Conservation (phyloP, 2,329 filamentous ascomycete genomes). For the Pezicula radicicola region DNA sequence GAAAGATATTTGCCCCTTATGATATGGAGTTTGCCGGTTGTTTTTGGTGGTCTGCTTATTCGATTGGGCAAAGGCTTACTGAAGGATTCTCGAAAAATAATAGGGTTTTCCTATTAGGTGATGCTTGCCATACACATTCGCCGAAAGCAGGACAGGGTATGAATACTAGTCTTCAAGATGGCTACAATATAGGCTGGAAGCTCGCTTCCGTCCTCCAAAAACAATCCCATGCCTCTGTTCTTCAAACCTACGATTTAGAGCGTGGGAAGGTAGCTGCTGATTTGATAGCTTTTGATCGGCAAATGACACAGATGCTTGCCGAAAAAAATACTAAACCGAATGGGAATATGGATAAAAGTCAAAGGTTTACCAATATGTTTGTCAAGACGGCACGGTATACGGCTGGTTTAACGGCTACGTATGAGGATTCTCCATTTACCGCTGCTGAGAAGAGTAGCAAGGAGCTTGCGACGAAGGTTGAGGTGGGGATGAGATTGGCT, state of each 20-base stretch:
- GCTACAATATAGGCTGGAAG: conserved; percentile 62
- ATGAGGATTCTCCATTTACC: conserved; percentile 48
- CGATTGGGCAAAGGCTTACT: conserved; percentile 57
- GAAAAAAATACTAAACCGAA: conserved; percentile 26
- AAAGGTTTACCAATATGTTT: conserved; percentile 55
- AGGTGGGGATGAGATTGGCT: conserved; percentile 53
- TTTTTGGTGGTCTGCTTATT: conserved; percentile 56
- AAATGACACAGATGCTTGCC: conserved; percentile 51
- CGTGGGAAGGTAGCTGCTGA: conserved; percentile 50
- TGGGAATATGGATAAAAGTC: conserved; percentile 31
- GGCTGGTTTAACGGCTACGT: conserved; percentile 54
- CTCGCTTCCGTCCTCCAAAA: conserved; percentile 46
- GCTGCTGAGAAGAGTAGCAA: conserved; percentile 29
- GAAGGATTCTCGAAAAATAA: conserved; percentile 52
- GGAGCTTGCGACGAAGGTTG: conserved; percentile 37
- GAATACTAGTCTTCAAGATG: conserved; percentile 56
- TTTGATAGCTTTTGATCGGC: conserved; percentile 58
- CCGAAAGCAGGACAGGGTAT: conserved; percentile 62
- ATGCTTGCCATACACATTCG: conserved; percentile 58
- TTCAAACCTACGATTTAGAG: conserved; percentile 52
- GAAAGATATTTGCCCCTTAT: conserved; percentile 27
- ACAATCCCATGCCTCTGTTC: conserved; percentile 36
- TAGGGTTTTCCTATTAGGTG: conserved; percentile 52
- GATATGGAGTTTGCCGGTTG: conserved; percentile 16
- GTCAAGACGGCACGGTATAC: conserved; percentile 55